These are phyloP conservation scores for Aspergillus awamori DNA, from an alignment of 2,329 filamentous ascomycete genomes.

Conservation along the genomic window DNA sequence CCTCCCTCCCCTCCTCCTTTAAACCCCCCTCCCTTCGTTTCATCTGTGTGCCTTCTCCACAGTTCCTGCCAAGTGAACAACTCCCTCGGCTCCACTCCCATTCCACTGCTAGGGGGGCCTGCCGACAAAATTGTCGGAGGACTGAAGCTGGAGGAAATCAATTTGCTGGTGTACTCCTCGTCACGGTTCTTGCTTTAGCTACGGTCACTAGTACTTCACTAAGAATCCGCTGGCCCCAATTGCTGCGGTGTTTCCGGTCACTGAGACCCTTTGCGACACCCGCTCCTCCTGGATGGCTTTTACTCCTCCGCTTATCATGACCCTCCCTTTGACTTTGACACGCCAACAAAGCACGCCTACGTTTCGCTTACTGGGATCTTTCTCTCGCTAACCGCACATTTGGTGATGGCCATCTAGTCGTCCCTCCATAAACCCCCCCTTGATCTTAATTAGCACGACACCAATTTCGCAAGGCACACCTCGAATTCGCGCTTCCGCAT, in stretches of 20 bases:
- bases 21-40: conserved; percentile 18
- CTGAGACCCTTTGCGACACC: conserved; percentile 8
- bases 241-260: background rate
- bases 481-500: conserved; percentile 9
- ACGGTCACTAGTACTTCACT: background rate
- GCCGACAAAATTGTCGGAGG: conserved; percentile 1
- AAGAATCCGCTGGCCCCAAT: background rate
- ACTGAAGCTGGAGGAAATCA: background rate
- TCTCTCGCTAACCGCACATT: conserved; percentile 12
- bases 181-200: background rate
- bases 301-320: conserved; percentile 9
- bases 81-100: conserved; percentile 32
- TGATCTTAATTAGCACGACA: conserved; percentile 1
- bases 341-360: conserved; percentile 1
- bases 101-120: conserved; percentile 30
- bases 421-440: conserved; percentile 9
- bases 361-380: conserved; percentile 6
- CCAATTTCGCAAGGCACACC: background rate
- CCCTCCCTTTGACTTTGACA: conserved; percentile 1
- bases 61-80: conserved; percentile 32
- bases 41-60: conserved; percentile 29
- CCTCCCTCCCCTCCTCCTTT: conserved; percentile 4
- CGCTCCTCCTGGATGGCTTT: conserved; percentile 9
- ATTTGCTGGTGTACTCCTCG: background rate
- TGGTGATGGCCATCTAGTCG: conserved; percentile 17